Evolutionary conservation across 441 rosid genomes (phyloP).

Genomic region (Erodium chrysanthum): DNA sequence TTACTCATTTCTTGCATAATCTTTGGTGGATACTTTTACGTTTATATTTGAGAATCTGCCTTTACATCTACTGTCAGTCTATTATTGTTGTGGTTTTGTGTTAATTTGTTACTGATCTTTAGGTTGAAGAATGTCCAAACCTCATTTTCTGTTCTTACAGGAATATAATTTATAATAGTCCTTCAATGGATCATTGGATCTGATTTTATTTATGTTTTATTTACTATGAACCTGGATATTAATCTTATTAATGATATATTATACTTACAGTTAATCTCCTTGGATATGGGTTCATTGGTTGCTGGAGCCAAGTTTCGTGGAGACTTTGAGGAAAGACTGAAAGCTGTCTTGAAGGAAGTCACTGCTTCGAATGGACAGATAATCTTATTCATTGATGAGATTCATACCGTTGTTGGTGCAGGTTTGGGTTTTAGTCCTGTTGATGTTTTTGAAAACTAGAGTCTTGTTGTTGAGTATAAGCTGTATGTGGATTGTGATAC

Average conservation of each 20-base stretch:
- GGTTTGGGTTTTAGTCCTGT: constrained; percentile 21
- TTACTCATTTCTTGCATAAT: neutral
- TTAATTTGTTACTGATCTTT: neutral
- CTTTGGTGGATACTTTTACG: neutral
- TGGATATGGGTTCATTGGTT: constrained; percentile 93
- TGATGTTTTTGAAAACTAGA: neutral
- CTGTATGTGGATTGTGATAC: too few relatives aligned
- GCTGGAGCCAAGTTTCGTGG: constrained; percentile 98
- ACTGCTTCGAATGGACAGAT: constrained; percentile 55
- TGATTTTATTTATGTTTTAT: neutral
- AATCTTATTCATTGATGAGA: constrained; percentile 88
- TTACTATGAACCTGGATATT: constrained; percentile 2
- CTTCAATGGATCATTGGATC: neutral
- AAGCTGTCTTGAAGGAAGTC: constrained; percentile 84
- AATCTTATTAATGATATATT: neutral
- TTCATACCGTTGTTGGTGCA: constrained; percentile 87
- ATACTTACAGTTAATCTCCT: constrained; percentile 52
- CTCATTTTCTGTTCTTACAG: neutral
- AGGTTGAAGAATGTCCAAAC: neutral
- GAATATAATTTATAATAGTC: neutral
- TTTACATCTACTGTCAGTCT: neutral
- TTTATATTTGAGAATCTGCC: neutral
- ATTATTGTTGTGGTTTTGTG: neutral
- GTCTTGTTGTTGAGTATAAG: neutral
- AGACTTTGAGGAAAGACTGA: constrained; percentile 88